Conservation (phyloP, 495 filamentous ascomycete genomes). For the Daldinia bambusicola region DNA sequence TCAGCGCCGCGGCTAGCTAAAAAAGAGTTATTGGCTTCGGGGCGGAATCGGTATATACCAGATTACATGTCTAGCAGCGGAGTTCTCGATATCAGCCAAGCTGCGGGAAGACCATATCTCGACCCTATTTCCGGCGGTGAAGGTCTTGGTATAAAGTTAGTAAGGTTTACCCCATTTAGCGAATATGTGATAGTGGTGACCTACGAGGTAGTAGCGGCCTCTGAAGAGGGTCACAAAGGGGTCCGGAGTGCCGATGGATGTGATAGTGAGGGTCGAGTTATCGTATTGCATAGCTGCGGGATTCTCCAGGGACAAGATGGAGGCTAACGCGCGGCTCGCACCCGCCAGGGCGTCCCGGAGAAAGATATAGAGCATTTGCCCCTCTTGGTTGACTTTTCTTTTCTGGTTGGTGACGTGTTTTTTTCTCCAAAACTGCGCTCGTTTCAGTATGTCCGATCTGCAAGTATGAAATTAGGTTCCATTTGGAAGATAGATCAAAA, state of each 20-base stretch:
- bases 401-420: slow-evolving; percentile 30
- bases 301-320: slow-evolving; percentile 33
- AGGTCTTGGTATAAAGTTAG: slow-evolving; percentile 42
- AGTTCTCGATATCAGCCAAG: slow-evolving; percentile 45
- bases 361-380: slow-evolving; percentile 37
- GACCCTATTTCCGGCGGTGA: slow-evolving; percentile 47
- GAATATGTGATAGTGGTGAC: slow-evolving; percentile 1
- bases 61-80: slow-evolving; percentile 43
- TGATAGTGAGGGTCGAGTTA: slow-evolving; percentile 46
- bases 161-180: not conserved
- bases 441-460: slow-evolving; percentile 38
- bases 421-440: slow-evolving; percentile 16
- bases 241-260: slow-evolving; percentile 46
- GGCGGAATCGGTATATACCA: slow-evolving; percentile 32
- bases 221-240: slow-evolving; percentile 44
- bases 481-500: not conserved
- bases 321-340: slow-evolving; percentile 38
- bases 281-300: slow-evolving; percentile 44
- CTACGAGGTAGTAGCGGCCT: slow-evolving; percentile 46
- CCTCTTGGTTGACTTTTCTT: slow-evolving; percentile 5
- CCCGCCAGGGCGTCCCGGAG: slow-evolving; percentile 35
- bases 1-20: slow-evolving; percentile 8
- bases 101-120: slow-evolving; percentile 49
- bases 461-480: slow-evolving; percentile 34
- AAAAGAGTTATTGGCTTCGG: not conserved